phyloP scores from a whole-genome alignment of 2,329 filamentous ascomycete genomes.

The Alternaria ethzedia region DNA sequence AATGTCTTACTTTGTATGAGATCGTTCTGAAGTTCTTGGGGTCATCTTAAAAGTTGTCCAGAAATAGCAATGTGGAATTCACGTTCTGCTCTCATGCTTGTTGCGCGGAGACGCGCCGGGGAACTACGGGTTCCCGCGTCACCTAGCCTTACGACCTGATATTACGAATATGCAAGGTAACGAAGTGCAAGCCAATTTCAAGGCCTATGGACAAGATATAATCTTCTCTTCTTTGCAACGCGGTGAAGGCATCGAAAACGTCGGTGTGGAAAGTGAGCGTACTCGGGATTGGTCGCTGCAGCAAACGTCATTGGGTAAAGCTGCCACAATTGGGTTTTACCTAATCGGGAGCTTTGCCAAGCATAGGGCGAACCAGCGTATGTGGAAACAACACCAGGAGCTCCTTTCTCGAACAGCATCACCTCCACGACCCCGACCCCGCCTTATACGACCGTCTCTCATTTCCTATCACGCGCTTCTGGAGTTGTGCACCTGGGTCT shows the following conservation, averaged over 20 bases:
- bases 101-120: not conserved
- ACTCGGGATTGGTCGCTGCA: constrained; percentile 1
- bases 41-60: not conserved
- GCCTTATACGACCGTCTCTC: constrained; percentile 39
- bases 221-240: not conserved
- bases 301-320: constrained; percentile 9
- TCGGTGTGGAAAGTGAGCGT: not conserved
- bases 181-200: not conserved
- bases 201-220: too few relatives aligned
- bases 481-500: constrained; percentile 48
- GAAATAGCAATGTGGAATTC: not conserved
- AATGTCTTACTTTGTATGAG: not conserved
- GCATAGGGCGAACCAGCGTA: constrained; percentile 22
- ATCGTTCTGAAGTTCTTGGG: not conserved
- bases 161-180: not conserved
- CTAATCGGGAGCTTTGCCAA: constrained; percentile 14
- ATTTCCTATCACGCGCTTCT: constrained; percentile 48
- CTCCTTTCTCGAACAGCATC: constrained; percentile 36
- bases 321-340: constrained; percentile 9
- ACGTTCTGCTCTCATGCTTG: not conserved
- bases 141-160: not conserved
- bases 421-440: constrained; percentile 33
- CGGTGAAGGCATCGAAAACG: not conserved
- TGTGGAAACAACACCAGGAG: constrained; percentile 31
- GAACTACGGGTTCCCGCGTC: not conserved